Conservation (phyloP, 2,329 filamentous ascomycete species). For the Exserohilum turcica region DNA sequence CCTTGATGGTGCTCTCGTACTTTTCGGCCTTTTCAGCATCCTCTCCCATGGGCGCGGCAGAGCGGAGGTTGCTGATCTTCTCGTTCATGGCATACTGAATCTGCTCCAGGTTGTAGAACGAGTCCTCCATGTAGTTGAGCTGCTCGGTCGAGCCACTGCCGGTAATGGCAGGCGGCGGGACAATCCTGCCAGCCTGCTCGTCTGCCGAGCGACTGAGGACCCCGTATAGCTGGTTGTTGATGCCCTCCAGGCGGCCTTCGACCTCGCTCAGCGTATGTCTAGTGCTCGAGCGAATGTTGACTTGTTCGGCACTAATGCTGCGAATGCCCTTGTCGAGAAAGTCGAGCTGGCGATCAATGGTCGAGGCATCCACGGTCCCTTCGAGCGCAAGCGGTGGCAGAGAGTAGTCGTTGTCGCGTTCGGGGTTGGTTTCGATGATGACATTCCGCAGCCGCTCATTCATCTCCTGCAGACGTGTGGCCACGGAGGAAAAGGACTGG, state of each 20-base stretch:
- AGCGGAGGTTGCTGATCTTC: slow-evolving; percentile 35
- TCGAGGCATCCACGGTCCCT: slow-evolving; percentile 28
- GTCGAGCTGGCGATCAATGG: slow-evolving; percentile 64
- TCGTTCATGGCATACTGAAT: slow-evolving; percentile 41
- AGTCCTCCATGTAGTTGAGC: slow-evolving; percentile 68
- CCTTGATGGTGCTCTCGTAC: slow-evolving; percentile 59
- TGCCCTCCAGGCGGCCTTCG: slow-evolving; percentile 49
- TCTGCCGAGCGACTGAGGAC: slow-evolving; percentile 54
- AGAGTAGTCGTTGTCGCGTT: slow-evolving; percentile 42
- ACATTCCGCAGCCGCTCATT: slow-evolving; percentile 70
- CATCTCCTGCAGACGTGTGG: slow-evolving; percentile 68
- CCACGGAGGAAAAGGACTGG: slow-evolving; percentile 64
- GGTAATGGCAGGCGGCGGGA: slow-evolving; percentile 63
- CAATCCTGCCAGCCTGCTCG: slow-evolving; percentile 57
- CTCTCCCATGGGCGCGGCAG: slow-evolving; percentile 26
- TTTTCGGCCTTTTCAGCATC: slow-evolving; percentile 36
- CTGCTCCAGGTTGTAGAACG: slow-evolving; percentile 55
- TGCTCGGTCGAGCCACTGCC: slow-evolving; percentile 68
- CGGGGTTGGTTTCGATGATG: slow-evolving; percentile 67
- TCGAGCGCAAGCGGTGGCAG: slow-evolving; percentile 31
- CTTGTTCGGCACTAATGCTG: slow-evolving; percentile 64
- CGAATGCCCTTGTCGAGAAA: slow-evolving; percentile 72
- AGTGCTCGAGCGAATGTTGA: slow-evolving; percentile 33
- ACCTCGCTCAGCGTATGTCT: slow-evolving; percentile 38
- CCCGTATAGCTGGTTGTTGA: slow-evolving; percentile 68